phyloP scores from a whole-genome alignment of 345 rosid genomes.

The Luvunga scandens region DNA sequence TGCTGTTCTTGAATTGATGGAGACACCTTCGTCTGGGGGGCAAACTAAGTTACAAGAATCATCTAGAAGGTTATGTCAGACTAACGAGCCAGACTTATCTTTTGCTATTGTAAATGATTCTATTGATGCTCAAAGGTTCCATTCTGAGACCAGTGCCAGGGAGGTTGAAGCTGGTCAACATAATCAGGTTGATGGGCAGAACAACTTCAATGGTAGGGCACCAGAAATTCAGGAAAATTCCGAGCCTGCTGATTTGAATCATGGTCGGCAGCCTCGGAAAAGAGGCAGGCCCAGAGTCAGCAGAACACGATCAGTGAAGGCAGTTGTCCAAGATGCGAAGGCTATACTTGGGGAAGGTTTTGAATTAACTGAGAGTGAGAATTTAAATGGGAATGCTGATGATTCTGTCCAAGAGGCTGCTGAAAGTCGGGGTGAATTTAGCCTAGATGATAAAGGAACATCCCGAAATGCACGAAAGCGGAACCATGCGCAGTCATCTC shows the following conservation, averaged over 20 bases:
- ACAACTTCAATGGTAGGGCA: slow-evolving; percentile 48
- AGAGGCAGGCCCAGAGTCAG: slow-evolving; percentile 53
- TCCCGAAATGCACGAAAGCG: slow-evolving; percentile 65
- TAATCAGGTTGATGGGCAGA: slow-evolving; percentile 45
- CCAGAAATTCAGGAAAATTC: slow-evolving; percentile 48
- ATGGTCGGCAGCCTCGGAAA: slow-evolving; percentile 39
- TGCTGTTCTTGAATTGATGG: slow-evolving; percentile 37
- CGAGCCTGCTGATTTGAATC: slow-evolving; percentile 44
- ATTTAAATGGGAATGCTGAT: slow-evolving; percentile 41
- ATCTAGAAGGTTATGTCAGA: slow-evolving; percentile 31
- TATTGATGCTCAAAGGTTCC: slow-evolving; percentile 42
- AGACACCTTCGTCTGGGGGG: slow-evolving; percentile 20
- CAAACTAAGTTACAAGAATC: slow-evolving; percentile 36
- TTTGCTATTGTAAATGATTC: slow-evolving; percentile 38
- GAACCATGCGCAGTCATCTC: slow-evolving; percentile 47
- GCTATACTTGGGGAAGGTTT: slow-evolving; percentile 60
- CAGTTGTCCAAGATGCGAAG: slow-evolving; percentile 73
- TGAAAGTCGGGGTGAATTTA: slow-evolving; percentile 56
- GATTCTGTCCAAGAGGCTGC: slow-evolving; percentile 45
- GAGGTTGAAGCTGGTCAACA: slow-evolving; percentile 44
- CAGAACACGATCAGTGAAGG: slow-evolving; percentile 76
- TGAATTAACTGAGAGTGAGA: slow-evolving; percentile 41
- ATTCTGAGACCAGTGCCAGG: slow-evolving; percentile 40
- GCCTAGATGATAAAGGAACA: slow-evolving; percentile 43
- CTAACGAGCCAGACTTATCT: slow-evolving; percentile 41